Percentiles rank a stretch among this genome's conserved stretches.
Conservation (phyloP, 1,284 basidiomycete species). For the Paramarasmius palmivorus region DNA sequence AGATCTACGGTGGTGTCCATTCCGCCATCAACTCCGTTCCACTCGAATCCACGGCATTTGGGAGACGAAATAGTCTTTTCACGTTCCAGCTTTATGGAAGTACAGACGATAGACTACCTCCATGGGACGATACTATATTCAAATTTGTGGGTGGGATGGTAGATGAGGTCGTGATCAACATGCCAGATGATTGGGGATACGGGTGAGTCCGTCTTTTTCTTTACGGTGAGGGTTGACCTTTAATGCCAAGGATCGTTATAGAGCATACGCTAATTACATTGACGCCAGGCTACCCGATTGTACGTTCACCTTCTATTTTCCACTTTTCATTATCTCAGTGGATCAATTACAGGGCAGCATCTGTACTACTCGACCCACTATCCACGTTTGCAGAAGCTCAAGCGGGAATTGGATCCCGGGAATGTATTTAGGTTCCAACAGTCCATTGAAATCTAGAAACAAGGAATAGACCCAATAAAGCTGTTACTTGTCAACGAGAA, state of each 20-base stretch:
- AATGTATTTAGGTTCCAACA: slow-evolving; percentile 1
- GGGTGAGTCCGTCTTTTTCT: too few relatives aligned
- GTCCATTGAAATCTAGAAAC: too few relatives aligned
- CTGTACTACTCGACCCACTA: neutral
- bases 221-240: too few relatives aligned
- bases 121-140: slow-evolving; percentile 35
- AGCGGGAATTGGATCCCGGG: neutral
- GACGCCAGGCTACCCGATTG: slow-evolving; percentile 3
- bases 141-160: neutral
- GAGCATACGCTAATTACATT: slow-evolving; percentile 15
- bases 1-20: too few relatives aligned
- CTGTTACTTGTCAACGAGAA: too few relatives aligned
- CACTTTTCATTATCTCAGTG: neutral
- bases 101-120: slow-evolving; percentile 32
- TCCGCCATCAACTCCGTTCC: too few relatives aligned
- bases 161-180: slow-evolving; percentile 5
- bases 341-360: neutral
- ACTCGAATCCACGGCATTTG: too few relatives aligned
- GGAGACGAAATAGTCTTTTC: slow-evolving; percentile 37
- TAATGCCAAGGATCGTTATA: too few relatives aligned
- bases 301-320: neutral
- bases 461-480: too few relatives aligned
- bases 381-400: neutral
- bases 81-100: too few relatives aligned
- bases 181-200: slow-evolving; percentile 13